A percentile compares a stretch with the other conserved stretches of the same genome.
Conservation (phyloP, 306 rosid species). For the Quercus cerris region DNA sequence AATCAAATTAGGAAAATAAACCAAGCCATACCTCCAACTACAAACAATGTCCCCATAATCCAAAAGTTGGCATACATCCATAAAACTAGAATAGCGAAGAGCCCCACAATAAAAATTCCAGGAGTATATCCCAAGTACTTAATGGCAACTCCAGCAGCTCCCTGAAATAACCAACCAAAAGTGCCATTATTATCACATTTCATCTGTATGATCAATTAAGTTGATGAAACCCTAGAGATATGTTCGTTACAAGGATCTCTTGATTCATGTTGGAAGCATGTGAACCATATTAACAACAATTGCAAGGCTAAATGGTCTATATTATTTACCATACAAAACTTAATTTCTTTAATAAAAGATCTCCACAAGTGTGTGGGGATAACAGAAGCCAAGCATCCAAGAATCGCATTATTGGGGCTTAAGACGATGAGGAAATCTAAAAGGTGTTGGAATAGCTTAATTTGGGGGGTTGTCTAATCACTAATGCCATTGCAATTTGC, state of each 20-base stretch:
- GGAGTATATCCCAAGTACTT: conserved; percentile 95
- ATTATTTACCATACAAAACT: too few relatives aligned
- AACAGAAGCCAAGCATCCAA: not conserved
- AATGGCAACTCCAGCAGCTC: conserved; percentile 79
- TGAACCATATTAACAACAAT: too few relatives aligned
- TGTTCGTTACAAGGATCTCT: too few relatives aligned
- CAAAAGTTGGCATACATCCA: conserved; percentile 99
- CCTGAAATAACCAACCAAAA: conserved; percentile 58
- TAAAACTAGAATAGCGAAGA: conserved; percentile 80
- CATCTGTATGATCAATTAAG: conserved; percentile 10
- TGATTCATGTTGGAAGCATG: too few relatives aligned
- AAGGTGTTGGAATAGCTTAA: not conserved
- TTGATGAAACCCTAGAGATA: conserved; percentile 5
- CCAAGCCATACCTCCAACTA: conserved; percentile 75
- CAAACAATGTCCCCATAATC: conserved; percentile 85
- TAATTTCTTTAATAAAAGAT: not conserved
- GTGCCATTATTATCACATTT: conserved; percentile 14
- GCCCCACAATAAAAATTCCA: conserved; percentile 90
- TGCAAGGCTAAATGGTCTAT: too few relatives aligned
- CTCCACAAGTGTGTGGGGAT: not conserved
- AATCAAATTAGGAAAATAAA: conserved; percentile 16
- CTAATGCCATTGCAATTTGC: not conserved
- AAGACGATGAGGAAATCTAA: not conserved
- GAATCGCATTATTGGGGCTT: not conserved
- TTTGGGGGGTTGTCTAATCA: not conserved